Conservation (phyloP, 129 eudicot genomes). For the Centella asiatica region DNA sequence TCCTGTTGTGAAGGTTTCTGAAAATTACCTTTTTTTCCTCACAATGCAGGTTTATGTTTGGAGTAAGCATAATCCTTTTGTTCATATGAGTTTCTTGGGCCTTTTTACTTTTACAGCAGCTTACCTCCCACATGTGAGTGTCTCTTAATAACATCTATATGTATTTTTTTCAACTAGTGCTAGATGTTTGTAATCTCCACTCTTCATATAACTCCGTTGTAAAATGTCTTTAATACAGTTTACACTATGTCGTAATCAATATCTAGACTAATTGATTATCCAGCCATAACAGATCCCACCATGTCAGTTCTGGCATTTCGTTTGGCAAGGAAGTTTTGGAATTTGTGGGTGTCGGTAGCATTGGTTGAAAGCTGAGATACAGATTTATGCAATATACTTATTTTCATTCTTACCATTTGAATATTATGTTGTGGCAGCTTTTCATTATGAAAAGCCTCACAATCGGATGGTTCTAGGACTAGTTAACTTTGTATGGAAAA, state of each 20-base stretch:
- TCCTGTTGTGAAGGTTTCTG: background rate
- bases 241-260: too few relatives aligned
- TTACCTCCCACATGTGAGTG: constrained; percentile 93
- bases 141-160: background rate
- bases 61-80: constrained; percentile 95
- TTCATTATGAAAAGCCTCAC: too few relatives aligned
- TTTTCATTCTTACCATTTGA: too few relatives aligned
- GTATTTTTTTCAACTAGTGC: background rate
- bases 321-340: background rate
- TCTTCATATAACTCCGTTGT: background rate
- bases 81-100: constrained; percentile 98
- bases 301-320: too few relatives aligned
- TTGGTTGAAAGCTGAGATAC: too few relatives aligned
- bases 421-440: too few relatives aligned
- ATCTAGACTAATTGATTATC: too few relatives aligned
- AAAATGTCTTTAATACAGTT: background rate
- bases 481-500: too few relatives aligned
- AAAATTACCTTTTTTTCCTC: background rate
- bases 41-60: constrained; percentile 74
- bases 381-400: too few relatives aligned
- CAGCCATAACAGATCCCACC: too few relatives aligned
- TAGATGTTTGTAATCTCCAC: background rate
- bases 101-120: constrained; percentile 95
- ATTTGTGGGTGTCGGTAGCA: too few relatives aligned
- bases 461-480: too few relatives aligned